These are phyloP conservation scores for Actinomortierella ambigua DNA, from an alignment of 371 early-diverging fungal species.

Conservation along the genomic window DNA sequence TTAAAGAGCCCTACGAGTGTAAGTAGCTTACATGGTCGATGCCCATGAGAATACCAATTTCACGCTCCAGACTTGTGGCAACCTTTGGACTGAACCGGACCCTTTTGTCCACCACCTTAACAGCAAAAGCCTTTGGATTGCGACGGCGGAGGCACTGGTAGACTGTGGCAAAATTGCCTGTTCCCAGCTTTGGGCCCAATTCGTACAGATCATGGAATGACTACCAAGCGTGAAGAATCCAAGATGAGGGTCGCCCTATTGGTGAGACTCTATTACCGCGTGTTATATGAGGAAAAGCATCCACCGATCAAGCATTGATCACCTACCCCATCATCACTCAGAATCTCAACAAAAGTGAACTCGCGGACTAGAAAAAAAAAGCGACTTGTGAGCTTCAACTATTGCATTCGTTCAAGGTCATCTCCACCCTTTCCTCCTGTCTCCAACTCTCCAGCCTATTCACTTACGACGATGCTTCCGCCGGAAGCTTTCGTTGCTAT, in stretches of 20 bases:
- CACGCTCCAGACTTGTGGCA: slow-evolving; percentile 64
- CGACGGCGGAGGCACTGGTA: slow-evolving; percentile 52
- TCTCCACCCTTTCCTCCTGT: too few relatives aligned
- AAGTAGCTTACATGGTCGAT: slow-evolving; percentile 66
- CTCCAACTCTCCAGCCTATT: slow-evolving; percentile 14
- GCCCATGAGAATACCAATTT: slow-evolving; percentile 74
- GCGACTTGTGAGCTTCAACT: too few relatives aligned
- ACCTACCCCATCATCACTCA: too few relatives aligned
- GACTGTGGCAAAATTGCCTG: slow-evolving; percentile 75
- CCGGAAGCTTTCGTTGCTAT: slow-evolving; percentile 36
- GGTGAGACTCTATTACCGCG: background rate
- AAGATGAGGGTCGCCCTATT: background rate
- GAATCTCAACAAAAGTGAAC: too few relatives aligned
- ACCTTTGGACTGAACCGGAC: slow-evolving; percentile 57
- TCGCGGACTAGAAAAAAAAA: too few relatives aligned
- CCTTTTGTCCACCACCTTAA: slow-evolving; percentile 67
- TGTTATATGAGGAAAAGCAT: too few relatives aligned
- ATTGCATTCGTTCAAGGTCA: too few relatives aligned
- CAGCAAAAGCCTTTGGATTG: slow-evolving; percentile 58
- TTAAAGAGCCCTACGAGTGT: too few relatives aligned
- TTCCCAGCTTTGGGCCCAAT: slow-evolving; percentile 52
- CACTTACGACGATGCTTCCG: too few relatives aligned
- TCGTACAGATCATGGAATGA: slow-evolving; percentile 62
- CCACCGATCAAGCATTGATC: too few relatives aligned
- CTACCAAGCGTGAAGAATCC: slow-evolving; percentile 29